Conservation (phyloP, 169 alveolate species). For the Cryptosporidium felis region DNA sequence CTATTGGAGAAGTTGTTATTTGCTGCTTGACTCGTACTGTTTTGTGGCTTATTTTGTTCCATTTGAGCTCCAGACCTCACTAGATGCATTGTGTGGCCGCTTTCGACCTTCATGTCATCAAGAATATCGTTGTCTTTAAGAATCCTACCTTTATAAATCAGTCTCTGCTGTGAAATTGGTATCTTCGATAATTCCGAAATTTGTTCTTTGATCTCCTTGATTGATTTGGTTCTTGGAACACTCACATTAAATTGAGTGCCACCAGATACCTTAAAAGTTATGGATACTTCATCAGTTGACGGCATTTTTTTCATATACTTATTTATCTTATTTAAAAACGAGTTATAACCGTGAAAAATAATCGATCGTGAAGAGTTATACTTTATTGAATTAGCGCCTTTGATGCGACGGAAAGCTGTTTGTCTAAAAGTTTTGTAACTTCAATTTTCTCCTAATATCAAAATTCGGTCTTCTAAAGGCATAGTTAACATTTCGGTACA, state of each 20-base stretch:
- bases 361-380: not conserved
- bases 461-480: no score
- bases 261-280: conserved; percentile 84
- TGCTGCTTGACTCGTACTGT: conserved; percentile 20
- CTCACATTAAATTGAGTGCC: conserved; percentile 80
- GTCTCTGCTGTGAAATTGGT: conserved; percentile 82
- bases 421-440: no score
- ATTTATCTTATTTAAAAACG: no score
- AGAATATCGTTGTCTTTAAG: conserved; percentile 86
- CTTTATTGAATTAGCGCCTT: not conserved
- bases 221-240: conserved; percentile 76
- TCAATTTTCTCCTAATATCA: no score
- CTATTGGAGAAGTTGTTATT: not conserved
- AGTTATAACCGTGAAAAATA: no score
- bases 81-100: conserved; percentile 88
- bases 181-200: conserved; percentile 79
- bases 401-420: conserved; percentile 9
- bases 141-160: conserved; percentile 88
- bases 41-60: conserved; percentile 26
- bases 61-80: conserved; percentile 85
- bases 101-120: conserved; percentile 80
- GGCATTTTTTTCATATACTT: no score
- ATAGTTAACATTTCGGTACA: no score
- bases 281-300: conserved; percentile 50
- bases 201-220: conserved; percentile 79